These are phyloP conservation scores for Astrocystis sublimbata DNA, from an alignment of 495 filamentous ascomycete genomes.

Conservation along the genomic window DNA sequence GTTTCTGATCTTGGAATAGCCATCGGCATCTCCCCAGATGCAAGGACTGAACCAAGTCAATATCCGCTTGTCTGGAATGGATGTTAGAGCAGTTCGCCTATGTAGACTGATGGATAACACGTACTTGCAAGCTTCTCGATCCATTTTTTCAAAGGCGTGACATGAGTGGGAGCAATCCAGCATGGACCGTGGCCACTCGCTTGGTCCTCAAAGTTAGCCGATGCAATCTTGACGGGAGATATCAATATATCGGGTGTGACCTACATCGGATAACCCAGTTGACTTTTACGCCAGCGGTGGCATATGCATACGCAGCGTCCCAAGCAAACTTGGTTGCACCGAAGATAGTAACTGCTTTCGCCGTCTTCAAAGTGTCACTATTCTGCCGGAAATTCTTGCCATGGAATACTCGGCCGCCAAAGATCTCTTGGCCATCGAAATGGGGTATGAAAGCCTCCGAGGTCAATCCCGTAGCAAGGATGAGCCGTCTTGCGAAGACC, in stretches of 20 bases:
- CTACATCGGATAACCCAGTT: constrained; percentile 74
- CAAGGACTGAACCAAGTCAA: constrained; percentile 40
- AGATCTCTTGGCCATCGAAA: constrained; percentile 33
- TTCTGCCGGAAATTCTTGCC: constrained; percentile 52
- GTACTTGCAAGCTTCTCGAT: constrained; percentile 61
- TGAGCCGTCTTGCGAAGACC: constrained; percentile 27
- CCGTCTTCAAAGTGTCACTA: constrained; percentile 31
- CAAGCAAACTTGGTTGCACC: constrained; percentile 72
- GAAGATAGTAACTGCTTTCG: constrained; percentile 56
- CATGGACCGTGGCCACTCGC: constrained; percentile 67
- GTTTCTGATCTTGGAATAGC: constrained; percentile 33
- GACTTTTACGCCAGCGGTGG: constrained; percentile 62
- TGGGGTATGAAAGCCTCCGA: constrained; percentile 33
- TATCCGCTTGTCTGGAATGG: constrained; percentile 26
- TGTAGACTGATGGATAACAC: not conserved
- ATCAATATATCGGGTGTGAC: constrained; percentile 7
- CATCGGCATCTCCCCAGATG: constrained; percentile 39
- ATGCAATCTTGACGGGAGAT: not conserved
- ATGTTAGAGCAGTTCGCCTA: constrained; percentile 11
- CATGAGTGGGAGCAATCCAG: constrained; percentile 63
- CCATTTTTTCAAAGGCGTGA: constrained; percentile 42
- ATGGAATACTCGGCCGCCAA: constrained; percentile 61
- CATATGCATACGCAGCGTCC: constrained; percentile 69
- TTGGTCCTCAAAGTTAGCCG: constrained; percentile 21
- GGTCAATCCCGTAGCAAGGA: constrained; percentile 35